These are phyloP conservation scores for Oryza australiensis DNA, from an alignment of 176 grass and related monocot genomes.

Conservation along the genomic window DNA sequence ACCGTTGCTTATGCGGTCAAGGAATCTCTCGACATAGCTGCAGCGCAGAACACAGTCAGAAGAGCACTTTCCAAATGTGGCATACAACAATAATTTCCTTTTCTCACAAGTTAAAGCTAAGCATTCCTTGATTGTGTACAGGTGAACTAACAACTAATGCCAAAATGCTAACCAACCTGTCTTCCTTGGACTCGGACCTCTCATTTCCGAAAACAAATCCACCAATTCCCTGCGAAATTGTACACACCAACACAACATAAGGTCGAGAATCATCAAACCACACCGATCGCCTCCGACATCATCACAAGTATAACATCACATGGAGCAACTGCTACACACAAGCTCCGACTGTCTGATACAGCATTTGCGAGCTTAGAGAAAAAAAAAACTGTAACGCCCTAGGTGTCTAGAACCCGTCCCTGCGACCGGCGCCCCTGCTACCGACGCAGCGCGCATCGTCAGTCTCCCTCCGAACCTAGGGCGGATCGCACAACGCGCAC, in stretches of 20 bases:
- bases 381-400: background rate
- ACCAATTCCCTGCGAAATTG: conserved; percentile 68
- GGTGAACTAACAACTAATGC: background rate
- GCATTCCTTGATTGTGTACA: background rate
- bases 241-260: background rate
- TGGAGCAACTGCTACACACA: background rate
- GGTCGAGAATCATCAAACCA: conserved; percentile 1
- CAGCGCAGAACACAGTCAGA: background rate
- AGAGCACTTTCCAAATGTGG: background rate
- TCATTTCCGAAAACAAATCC: conserved; percentile 94
- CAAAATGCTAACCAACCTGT: conserved; percentile 49
- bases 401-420: background rate
- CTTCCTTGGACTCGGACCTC: conserved; percentile 77
- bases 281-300: background rate
- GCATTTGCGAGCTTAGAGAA: background rate
- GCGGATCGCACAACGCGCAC: background rate
- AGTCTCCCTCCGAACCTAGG: background rate
- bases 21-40: conserved; percentile 78
- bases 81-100: background rate
- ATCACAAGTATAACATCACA: background rate
- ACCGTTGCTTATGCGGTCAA: conserved; percentile 90
- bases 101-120: background rate
- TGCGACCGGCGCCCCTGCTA: background rate
- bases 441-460: background rate
- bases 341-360: conserved; percentile 8